Evolutionary conservation across 2,329 filamentous ascomycete species (phyloP).

Genomic region (Colletotrichum sansevieriae): DNA sequence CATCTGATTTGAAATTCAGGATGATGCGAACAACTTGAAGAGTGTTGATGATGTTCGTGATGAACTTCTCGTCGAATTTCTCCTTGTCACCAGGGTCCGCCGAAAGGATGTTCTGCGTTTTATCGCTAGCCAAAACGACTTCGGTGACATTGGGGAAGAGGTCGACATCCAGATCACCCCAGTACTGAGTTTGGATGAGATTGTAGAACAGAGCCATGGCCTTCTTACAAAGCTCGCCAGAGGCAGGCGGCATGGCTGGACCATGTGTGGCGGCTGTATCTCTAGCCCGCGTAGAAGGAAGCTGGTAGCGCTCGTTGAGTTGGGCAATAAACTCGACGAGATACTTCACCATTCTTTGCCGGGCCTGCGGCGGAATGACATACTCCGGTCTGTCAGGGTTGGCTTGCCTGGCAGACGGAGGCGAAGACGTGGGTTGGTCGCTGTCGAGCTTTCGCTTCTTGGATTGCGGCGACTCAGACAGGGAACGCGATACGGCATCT

Average conservation of each 20-base stretch:
- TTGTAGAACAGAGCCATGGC: constrained; percentile 85
- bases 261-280: constrained; percentile 62
- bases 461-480: constrained; percentile 78
- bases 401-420: constrained; percentile 63
- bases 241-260: constrained; percentile 64
- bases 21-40: constrained; percentile 93
- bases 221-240: constrained; percentile 86
- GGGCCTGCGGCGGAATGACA: constrained; percentile 73
- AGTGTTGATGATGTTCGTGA: constrained; percentile 91
- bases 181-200: constrained; percentile 87
- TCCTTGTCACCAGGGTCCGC: constrained; percentile 74
- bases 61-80: constrained; percentile 85
- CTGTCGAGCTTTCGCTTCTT: constrained; percentile 84
- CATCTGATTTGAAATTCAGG: constrained; percentile 86
- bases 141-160: constrained; percentile 92
- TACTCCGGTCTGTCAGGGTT: constrained; percentile 73
- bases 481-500: constrained; percentile 53
- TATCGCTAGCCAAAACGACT: constrained; percentile 85
- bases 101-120: constrained; percentile 72
- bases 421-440: constrained; percentile 66
- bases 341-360: constrained; percentile 91
- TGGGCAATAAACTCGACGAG: constrained; percentile 95
- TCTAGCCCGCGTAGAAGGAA: constrained; percentile 77
- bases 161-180: constrained; percentile 93
- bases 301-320: constrained; percentile 85